Evolutionary conservation across 139 green algal species (phyloP).

Genomic region (Edaphochlamys debaryana): DNA sequence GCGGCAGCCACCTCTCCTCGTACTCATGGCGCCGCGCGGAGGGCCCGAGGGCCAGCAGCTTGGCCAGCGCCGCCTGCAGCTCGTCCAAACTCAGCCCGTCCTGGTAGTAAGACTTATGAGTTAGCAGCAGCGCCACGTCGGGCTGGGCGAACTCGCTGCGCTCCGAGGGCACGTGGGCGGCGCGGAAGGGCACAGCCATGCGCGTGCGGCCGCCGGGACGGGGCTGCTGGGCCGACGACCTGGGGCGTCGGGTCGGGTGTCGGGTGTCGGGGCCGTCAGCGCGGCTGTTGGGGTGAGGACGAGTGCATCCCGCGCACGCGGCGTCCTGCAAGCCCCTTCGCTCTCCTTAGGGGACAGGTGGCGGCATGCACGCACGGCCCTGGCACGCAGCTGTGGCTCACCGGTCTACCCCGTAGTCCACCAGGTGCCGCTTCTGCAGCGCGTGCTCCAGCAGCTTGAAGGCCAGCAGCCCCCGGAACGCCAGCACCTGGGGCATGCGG

Average conservation of each 20-base stretch:
- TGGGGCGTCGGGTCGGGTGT: conserved; percentile 57
- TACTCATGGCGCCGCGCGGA: conserved; percentile 41
- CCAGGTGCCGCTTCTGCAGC: too few relatives aligned
- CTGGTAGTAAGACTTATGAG: conserved; percentile 59
- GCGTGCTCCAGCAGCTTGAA: conserved; percentile 54
- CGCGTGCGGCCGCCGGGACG: too few relatives aligned
- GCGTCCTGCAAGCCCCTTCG: too few relatives aligned
- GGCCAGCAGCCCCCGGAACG: conserved; percentile 58
- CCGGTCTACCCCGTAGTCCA: conserved; percentile 57
- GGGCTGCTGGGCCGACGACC: conserved; percentile 64
- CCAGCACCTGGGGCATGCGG: too few relatives aligned
- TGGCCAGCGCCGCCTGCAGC: too few relatives aligned
- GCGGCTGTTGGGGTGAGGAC: conserved; percentile 51
- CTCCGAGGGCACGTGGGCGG: too few relatives aligned
- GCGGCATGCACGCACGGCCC: too few relatives aligned
- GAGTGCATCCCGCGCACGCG: conserved; percentile 66
- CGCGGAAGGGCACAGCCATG: too few relatives aligned
- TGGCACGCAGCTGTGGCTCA: too few relatives aligned
- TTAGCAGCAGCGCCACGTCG: conserved; percentile 62
- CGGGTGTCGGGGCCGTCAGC: conserved; percentile 64
- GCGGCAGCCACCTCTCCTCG: too few relatives aligned
- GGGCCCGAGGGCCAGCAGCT: neutral
- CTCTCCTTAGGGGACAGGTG: too few relatives aligned
- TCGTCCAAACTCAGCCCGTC: conserved; percentile 53
- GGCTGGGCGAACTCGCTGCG: too few relatives aligned